These are phyloP conservation scores for Nicotiana rustica DNA, from an alignment of 305 asterid genomes.

Conservation along the genomic window DNA sequence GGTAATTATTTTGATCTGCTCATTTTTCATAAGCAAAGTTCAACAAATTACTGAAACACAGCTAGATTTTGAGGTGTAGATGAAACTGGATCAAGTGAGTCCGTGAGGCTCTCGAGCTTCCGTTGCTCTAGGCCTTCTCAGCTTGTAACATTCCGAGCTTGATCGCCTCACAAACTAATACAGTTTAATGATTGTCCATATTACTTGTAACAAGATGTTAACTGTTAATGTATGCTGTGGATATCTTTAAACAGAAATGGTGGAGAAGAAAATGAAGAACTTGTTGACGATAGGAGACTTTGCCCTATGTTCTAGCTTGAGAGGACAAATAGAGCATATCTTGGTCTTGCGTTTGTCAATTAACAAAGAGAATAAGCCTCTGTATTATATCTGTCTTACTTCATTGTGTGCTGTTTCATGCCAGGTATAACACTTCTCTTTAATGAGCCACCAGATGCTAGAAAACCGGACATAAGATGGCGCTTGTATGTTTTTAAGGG, in stretches of 20 bases:
- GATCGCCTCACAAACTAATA: constrained; percentile 6
- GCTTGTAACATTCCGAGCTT: neutral
- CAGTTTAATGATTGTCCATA: constrained; percentile 22
- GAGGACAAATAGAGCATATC: constrained; percentile 7
- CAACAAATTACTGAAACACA: constrained; percentile 21
- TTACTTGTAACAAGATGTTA: neutral
- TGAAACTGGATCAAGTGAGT: neutral
- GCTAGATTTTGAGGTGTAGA: neutral
- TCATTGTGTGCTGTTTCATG: constrained; percentile 43
- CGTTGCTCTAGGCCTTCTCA: neutral
- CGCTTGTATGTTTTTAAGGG: constrained; percentile 94
- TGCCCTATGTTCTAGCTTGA: constrained; percentile 22
- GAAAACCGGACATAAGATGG: constrained; percentile 88
- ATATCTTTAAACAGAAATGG: neutral
- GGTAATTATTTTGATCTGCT: neutral
- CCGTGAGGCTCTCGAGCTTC: neutral
- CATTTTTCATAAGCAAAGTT: constrained; percentile 14
- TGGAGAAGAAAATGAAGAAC: constrained; percentile 10
- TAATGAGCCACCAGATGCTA: constrained; percentile 97
- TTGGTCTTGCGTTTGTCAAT: constrained; percentile 2
- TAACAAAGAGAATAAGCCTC: neutral
- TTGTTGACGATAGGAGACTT: neutral
- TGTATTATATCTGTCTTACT: constrained; percentile 26
- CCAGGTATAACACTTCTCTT: constrained; percentile 92
- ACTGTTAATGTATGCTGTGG: neutral